A percentile compares a stretch with the other conserved stretches of the same genome.
Conservation (phyloP, 1,139 yeast genomes). For the Kurtzmaniella quercitrusa region DNA sequence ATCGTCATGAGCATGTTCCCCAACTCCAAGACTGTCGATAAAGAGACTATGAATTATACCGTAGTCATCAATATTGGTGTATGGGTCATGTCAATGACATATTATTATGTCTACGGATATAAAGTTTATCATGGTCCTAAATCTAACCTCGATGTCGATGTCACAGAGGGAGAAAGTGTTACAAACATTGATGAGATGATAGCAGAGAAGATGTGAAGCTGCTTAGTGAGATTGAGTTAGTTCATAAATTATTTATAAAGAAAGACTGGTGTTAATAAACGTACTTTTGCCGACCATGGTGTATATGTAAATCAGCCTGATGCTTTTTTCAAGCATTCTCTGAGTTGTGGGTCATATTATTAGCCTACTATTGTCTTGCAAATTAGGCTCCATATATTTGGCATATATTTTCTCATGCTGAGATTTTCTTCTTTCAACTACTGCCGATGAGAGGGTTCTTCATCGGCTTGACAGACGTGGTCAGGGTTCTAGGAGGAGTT, state of each 20-base stretch:
- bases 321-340: too few relatives aligned
- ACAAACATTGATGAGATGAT: neutral
- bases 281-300: too few relatives aligned
- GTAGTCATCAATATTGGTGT: slow-evolving; percentile 32
- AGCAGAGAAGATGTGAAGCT: neutral
- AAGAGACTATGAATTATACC: slow-evolving; percentile 34
- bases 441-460: neutral
- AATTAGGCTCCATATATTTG: neutral
- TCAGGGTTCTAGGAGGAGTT: slow-evolving; percentile 45
- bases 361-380: too few relatives aligned
- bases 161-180: slow-evolving; percentile 3
- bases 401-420: neutral
- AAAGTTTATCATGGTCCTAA: slow-evolving; percentile 31
- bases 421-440: neutral
- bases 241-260: too few relatives aligned
- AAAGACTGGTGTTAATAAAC: too few relatives aligned
- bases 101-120: slow-evolving; percentile 27
- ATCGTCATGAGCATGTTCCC: slow-evolving; percentile 41
- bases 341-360: too few relatives aligned
- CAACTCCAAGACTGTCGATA: slow-evolving; percentile 21
- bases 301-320: too few relatives aligned
- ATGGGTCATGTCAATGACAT: slow-evolving; percentile 26
- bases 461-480: slow-evolving; percentile 33
- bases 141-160: slow-evolving; percentile 25
- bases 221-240: neutral